Evolutionary conservation across 2,329 filamentous ascomycete species (phyloP), one percentile per base, ranked within the genome.

Genomic region (Anthostomella pinea): DNA sequence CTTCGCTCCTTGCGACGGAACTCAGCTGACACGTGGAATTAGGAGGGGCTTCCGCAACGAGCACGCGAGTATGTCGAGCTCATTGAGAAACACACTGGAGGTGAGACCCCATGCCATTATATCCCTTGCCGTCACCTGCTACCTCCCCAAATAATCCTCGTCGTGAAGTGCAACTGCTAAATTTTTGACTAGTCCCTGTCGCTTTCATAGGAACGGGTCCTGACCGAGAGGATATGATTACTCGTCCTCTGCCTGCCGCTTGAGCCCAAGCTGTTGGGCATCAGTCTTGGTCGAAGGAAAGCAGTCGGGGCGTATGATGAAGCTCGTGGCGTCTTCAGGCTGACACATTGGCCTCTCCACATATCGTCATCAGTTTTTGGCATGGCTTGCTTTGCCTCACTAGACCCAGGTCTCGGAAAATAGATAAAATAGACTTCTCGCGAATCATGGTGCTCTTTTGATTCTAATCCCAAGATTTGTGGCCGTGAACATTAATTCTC

Each of bases 11-110:
- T 27, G 1, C 6, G 17, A 13, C 13, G 18, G 9, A n/a, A 9
- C 9, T 20, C 6, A 23, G 10, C 23, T 33, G 33, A 45, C 14
- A 27, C 19, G 18, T 8, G n/a, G n/a, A n/a, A 14, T 3, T 10
- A 37, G 33, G 34, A 75, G 27, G 77, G 82, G 20, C 66, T 88
- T 26, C 83, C 84, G 6, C 64, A 67, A 53, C 69, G 81, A 53
- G 83, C 83, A 14, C 70, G 74, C 41, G 73, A 74, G 28, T 88
- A 87, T 53, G 67, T 87, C 38, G 70, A 78, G 57, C 39, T 46
- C 30, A 53, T 49, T 23, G 45, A 48, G 19, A 32, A 48, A 20
- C 42, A 43, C 30, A 35, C 39, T 15, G 45, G 33, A 23, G 38
- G 34, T 18, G n/a, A 16, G 16, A 15, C n/a, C 14, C 16, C 13